Evolutionary conservation across 371 early-diverging fungal genomes (phyloP).

Genomic region (Zychaea mexicana): DNA sequence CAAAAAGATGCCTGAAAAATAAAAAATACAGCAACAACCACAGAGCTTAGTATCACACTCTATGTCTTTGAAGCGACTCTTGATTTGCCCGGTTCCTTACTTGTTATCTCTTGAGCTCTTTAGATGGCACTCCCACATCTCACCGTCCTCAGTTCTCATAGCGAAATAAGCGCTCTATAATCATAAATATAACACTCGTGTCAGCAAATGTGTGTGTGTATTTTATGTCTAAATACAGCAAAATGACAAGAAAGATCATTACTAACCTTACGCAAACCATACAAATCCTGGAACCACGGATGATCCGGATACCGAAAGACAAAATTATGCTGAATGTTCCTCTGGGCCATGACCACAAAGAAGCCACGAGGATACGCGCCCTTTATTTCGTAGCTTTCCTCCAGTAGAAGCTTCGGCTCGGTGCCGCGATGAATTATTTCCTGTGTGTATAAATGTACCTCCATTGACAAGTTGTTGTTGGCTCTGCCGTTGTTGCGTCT

Average conservation of each 20-base stretch:
- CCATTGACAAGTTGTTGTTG: not conserved
- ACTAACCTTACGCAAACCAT: slow-evolving; percentile 47
- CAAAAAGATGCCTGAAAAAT: slow-evolving; percentile 54
- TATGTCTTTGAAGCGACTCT: not conserved
- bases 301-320: slow-evolving; percentile 67
- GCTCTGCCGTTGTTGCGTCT: not conserved
- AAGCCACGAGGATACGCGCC: slow-evolving; percentile 65
- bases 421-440: slow-evolving; percentile 33
- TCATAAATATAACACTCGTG: not conserved
- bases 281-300: slow-evolving; percentile 53
- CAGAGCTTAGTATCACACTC: too few relatives aligned
- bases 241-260: not conserved
- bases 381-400: slow-evolving; percentile 54
- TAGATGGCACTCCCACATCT: slow-evolving; percentile 73
- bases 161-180: slow-evolving; percentile 57
- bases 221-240: not conserved
- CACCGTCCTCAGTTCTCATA: slow-evolving; percentile 50
- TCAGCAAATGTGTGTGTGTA: too few relatives aligned
- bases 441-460: slow-evolving; percentile 24
- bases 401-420: slow-evolving; percentile 55
- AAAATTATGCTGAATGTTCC: slow-evolving; percentile 55
- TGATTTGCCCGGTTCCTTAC: slow-evolving; percentile 43
- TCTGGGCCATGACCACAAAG: slow-evolving; percentile 62
- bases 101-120: slow-evolving; percentile 66
- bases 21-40: not conserved